These are phyloP conservation scores for Rhizopus arrhizus DNA, from an alignment of 371 early-diverging fungal species.

Conservation along the genomic window DNA sequence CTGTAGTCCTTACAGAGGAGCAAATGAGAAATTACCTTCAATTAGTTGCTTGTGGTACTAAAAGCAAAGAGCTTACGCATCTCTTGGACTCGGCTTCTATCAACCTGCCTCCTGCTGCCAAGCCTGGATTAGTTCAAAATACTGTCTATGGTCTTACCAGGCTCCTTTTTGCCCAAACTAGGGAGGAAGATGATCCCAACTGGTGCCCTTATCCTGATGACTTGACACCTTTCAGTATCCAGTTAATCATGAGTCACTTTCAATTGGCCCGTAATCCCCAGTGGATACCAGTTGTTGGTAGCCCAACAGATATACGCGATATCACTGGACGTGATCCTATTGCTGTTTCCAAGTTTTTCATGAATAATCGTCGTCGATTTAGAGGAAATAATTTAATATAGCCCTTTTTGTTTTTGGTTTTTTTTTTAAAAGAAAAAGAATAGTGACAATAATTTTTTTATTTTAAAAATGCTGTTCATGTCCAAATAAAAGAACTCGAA, in stretches of 20 bases:
- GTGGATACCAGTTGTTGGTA: background rate
- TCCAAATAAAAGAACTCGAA: background rate
- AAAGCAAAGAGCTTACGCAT: background rate
- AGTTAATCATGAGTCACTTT: constrained; percentile 13
- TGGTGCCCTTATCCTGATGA: constrained; percentile 12
- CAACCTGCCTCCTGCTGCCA: background rate
- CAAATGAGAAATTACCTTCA: constrained; percentile 10
- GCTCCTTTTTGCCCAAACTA: background rate
- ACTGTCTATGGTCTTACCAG: background rate
- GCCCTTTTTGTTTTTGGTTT: background rate
- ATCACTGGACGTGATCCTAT: constrained; percentile 13
- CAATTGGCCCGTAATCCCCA: background rate
- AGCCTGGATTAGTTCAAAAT: background rate
- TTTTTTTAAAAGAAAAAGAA: background rate
- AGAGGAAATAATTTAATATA: background rate
- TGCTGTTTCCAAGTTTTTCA: constrained; percentile 9
- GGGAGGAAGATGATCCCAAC: background rate
- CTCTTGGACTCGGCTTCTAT: background rate
- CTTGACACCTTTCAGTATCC: constrained; percentile 14
- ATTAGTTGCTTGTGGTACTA: background rate
- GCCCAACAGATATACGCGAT: constrained; percentile 14
- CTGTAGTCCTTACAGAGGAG: constrained; percentile 9
- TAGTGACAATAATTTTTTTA: background rate
- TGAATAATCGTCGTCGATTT: constrained; percentile 14
- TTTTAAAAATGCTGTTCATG: background rate